phyloP scores from a whole-genome alignment of 2,329 filamentous ascomycete species.

The Kalaharituber pfeilii region DNA sequence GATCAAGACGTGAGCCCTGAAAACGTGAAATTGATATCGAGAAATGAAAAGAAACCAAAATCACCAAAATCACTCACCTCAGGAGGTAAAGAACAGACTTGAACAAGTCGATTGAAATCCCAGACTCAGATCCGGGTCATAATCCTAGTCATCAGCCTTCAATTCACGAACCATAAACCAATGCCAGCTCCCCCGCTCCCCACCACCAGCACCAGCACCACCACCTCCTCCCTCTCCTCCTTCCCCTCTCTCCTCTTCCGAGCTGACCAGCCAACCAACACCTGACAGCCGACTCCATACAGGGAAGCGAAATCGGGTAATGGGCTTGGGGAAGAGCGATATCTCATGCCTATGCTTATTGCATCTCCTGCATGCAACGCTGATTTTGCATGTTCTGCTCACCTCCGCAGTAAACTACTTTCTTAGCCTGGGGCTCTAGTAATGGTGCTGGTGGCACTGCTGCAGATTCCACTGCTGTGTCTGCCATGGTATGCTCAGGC shows the following conservation, averaged over 20 bases:
- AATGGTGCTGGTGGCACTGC: neutral
- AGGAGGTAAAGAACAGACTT: constrained; percentile 41
- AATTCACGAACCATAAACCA: constrained; percentile 10
- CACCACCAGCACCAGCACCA: too few species aligned
- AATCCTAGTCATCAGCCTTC: neutral
- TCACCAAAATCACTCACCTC: constrained; percentile 29
- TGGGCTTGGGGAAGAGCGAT: neutral
- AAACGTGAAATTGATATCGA: too few species aligned
- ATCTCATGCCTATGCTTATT: neutral
- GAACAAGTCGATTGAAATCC: neutral
- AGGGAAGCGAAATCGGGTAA: neutral
- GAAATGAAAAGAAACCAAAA: neutral
- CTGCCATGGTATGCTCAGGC: neutral
- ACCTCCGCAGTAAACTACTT: constrained; percentile 46
- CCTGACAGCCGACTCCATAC: neutral
- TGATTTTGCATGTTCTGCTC: constrained; percentile 23
- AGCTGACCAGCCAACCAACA: neutral
- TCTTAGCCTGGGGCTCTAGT: constrained; percentile 33
- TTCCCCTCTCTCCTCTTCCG: too few species aligned
- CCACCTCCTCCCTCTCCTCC: too few species aligned
- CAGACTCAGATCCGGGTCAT: neutral
- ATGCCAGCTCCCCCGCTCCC: too few species aligned
- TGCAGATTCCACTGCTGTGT: neutral
- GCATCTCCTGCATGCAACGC: neutral
- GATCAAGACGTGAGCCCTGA: too few species aligned